Evolutionary conservation across 306 rosid species (phyloP).

Genomic region (Glycine tomentella): DNA sequence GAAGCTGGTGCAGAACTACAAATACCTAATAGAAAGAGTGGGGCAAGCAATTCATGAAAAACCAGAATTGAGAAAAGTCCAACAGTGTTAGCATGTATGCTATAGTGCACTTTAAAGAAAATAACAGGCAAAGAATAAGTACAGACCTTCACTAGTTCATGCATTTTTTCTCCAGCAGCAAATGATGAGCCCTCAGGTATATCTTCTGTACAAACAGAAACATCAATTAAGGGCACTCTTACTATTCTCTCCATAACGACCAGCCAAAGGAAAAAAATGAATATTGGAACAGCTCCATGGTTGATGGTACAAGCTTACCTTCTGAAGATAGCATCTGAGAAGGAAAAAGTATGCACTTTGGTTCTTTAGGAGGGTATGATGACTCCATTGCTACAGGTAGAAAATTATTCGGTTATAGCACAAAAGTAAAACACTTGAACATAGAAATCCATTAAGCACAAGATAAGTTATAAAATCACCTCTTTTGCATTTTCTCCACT

Average conservation of each 20-base stretch:
- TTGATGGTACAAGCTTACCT: conserved; percentile 53
- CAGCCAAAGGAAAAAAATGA: conserved; percentile 17
- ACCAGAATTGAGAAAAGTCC: conserved; percentile 30
- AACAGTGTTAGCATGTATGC: conserved; percentile 25
- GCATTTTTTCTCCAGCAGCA: conserved; percentile 86
- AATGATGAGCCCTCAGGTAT: conserved; percentile 72
- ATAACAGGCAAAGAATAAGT: conserved; percentile 27
- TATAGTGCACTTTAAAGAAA: conserved; percentile 2
- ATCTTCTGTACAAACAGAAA: conserved; percentile 56
- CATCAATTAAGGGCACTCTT: conserved; percentile 12
- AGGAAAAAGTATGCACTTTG: conserved; percentile 71
- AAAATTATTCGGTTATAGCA: conserved; percentile 43
- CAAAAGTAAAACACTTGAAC: conserved; percentile 39
- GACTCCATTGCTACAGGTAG: conserved; percentile 81
- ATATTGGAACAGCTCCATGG: conserved; percentile 21
- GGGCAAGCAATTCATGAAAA: conserved; percentile 11
- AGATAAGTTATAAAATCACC: conserved; percentile 55
- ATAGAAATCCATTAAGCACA: conserved; percentile 23
- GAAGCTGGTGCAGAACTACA: conserved; percentile 92
- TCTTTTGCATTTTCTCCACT: conserved; percentile 91
- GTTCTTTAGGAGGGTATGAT: conserved; percentile 82
- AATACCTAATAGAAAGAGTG: conserved; percentile 62
- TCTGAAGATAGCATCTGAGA: conserved; percentile 53
- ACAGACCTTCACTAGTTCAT: conserved; percentile 80
- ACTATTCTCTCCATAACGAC: conserved; percentile 10